These are phyloP conservation scores for Geoglossum glabrum DNA, from an alignment of 495 filamentous ascomycete species.

Conservation along the genomic window DNA sequence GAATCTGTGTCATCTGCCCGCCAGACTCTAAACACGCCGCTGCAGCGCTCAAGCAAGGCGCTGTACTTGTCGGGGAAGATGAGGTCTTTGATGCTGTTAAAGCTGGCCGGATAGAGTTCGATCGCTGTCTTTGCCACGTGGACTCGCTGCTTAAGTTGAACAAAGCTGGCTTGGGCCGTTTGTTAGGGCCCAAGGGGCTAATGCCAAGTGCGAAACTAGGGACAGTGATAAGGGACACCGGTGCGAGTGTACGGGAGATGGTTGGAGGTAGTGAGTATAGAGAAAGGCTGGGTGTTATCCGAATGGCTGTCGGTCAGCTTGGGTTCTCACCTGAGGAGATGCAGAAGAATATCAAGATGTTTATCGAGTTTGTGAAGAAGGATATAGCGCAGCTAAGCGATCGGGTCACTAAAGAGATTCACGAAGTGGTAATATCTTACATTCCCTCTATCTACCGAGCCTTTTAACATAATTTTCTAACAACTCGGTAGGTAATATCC, in stretches of 20 bases:
- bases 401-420: constrained; percentile 54
- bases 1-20: constrained; percentile 75
- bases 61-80: constrained; percentile 64
- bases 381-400: constrained; percentile 52
- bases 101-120: constrained; percentile 59
- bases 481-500: constrained; percentile 45
- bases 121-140: constrained; percentile 68
- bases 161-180: constrained; percentile 54
- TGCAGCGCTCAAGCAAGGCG: constrained; percentile 55
- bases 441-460: constrained; percentile 9
- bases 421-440: constrained; percentile 49
- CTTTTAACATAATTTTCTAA: background rate
- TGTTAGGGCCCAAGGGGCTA: constrained; percentile 71
- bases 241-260: constrained; percentile 47
- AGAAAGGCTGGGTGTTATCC: constrained; percentile 64
- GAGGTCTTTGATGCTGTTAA: constrained; percentile 65
- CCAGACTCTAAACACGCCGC: constrained; percentile 45
- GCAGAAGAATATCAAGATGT: constrained; percentile 60
- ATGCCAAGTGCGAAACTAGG: constrained; percentile 82
- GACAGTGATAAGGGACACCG: constrained; percentile 68
- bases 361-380: constrained; percentile 57
- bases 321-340: constrained; percentile 76
- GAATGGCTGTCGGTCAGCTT: constrained; percentile 78
- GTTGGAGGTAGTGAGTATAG: constrained; percentile 71
- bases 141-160: constrained; percentile 53